phyloP scores from a whole-genome alignment of 495 filamentous ascomycete species.

The Xylaria grammica region DNA sequence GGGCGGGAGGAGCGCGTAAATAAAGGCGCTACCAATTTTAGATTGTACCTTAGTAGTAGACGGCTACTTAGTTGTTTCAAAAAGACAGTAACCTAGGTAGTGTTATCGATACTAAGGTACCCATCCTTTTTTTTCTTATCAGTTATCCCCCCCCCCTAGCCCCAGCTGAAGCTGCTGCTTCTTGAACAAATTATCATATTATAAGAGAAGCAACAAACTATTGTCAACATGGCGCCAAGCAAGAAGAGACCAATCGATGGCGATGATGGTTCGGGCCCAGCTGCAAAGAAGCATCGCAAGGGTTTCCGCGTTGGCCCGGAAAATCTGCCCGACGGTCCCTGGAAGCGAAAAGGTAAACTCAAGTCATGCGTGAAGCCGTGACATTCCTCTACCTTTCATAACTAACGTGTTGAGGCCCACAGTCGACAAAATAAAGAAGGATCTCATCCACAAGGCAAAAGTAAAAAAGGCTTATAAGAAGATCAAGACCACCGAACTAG shows the following conservation, averaged over 20 bases:
- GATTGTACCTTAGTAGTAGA: no score
- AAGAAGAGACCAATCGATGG: constrained; percentile 62
- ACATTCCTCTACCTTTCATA: not conserved
- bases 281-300: constrained; percentile 53
- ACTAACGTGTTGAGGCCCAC: constrained; percentile 23
- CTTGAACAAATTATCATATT: no score
- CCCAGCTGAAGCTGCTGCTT: no score
- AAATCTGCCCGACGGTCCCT: constrained; percentile 90
- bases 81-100: no score
- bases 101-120: not conserved
- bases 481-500: constrained; percentile 67
- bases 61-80: no score
- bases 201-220: not conserved
- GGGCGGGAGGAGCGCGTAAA: no score
- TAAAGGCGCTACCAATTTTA: no score
- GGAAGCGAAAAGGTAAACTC: constrained; percentile 83
- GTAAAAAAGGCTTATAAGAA: constrained; percentile 93
- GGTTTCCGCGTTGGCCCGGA: constrained; percentile 81
- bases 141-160: not conserved
- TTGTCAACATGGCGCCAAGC: constrained; percentile 59
- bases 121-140: constrained; percentile 5
- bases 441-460: constrained; percentile 91
- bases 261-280: constrained; percentile 44
- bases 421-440: constrained; percentile 92
- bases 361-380: not conserved